phyloP scores from a whole-genome alignment of 1,284 basidiomycete species.

The Peniophora sp. region DNA sequence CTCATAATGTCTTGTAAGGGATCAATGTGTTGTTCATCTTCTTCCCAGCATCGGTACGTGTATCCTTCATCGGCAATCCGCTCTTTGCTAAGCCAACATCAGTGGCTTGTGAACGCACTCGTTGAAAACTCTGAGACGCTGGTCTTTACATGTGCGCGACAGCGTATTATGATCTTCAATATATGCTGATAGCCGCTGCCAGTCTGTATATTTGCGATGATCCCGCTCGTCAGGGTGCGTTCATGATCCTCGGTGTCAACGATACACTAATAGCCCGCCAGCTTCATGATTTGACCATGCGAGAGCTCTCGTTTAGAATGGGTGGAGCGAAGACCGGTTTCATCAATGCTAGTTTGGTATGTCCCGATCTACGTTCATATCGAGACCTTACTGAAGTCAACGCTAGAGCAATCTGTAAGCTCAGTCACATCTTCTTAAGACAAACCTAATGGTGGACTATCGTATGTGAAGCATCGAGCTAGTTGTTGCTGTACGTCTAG shows the following conservation, averaged over 20 bases:
- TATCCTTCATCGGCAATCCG: background rate
- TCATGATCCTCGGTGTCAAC: no score
- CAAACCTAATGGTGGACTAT: background rate
- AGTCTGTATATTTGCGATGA: constrained; percentile 1
- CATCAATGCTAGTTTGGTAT: background rate
- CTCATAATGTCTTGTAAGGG: background rate
- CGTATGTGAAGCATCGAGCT: background rate
- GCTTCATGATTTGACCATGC: background rate
- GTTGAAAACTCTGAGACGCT: constrained; percentile 1
- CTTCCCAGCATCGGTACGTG: background rate
- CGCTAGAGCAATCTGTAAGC: background rate
- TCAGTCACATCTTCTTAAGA: background rate
- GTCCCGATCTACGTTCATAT: background rate
- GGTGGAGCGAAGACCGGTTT: background rate
- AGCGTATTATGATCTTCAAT: background rate
- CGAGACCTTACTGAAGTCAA: background rate
- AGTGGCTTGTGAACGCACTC: background rate
- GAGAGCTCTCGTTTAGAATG: background rate
- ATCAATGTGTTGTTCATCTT: background rate
- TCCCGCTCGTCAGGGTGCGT: background rate
- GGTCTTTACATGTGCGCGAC: background rate
- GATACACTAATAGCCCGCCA: no score
- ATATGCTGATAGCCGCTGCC: background rate
- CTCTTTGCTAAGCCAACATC: background rate
- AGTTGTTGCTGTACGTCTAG: background rate